These are phyloP conservation scores for Eustoma russellianum DNA, from an alignment of 257 asterid species.

Conservation along the genomic window DNA sequence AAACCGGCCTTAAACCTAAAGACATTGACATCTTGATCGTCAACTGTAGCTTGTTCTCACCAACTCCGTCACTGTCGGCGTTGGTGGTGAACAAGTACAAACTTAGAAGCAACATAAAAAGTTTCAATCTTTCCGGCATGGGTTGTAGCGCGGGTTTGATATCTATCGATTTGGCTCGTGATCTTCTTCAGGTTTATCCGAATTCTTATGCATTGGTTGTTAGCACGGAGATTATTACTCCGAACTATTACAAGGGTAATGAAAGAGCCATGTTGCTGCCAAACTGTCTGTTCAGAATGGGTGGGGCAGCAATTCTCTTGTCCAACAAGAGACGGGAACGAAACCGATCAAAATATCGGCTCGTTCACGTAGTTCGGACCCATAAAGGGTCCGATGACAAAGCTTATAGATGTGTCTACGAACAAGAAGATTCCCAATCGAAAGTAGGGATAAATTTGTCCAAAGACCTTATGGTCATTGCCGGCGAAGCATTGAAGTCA, in stretches of 20 bases:
- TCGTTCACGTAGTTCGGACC: conserved; percentile 76
- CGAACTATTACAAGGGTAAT: conserved; percentile 67
- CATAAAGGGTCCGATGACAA: conserved; percentile 84
- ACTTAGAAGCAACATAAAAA: conserved; percentile 56
- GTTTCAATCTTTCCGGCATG: conserved; percentile 80
- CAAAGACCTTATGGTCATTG: conserved; percentile 76
- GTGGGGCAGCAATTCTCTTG: conserved; percentile 69
- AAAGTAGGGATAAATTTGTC: conserved; percentile 75
- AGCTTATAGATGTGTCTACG: conserved; percentile 61
- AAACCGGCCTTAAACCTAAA: conserved; percentile 50
- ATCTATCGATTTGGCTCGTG: conserved; percentile 68
- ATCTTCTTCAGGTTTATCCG: conserved; percentile 58
- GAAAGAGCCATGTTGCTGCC: conserved; percentile 96
- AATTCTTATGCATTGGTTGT: conserved; percentile 56
- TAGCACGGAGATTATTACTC: conserved; percentile 76
- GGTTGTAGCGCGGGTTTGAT: conserved; percentile 85
- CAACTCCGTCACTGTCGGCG: conserved; percentile 76
- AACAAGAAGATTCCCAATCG: conserved; percentile 71
- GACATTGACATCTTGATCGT: conserved; percentile 67
- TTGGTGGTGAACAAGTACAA: conserved; percentile 76
- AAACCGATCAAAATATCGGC: conserved; percentile 49
- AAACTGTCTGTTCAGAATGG: conserved; percentile 73
- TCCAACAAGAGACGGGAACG: conserved; percentile 57
- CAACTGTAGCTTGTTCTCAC: conserved; percentile 77
- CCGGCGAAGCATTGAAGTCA: conserved; percentile 80